Evolutionary conservation across 1,284 basidiomycete genomes (phyloP), one percentile per base, ranked within the genome.

Genomic region (Albatrellus sp.): DNA sequence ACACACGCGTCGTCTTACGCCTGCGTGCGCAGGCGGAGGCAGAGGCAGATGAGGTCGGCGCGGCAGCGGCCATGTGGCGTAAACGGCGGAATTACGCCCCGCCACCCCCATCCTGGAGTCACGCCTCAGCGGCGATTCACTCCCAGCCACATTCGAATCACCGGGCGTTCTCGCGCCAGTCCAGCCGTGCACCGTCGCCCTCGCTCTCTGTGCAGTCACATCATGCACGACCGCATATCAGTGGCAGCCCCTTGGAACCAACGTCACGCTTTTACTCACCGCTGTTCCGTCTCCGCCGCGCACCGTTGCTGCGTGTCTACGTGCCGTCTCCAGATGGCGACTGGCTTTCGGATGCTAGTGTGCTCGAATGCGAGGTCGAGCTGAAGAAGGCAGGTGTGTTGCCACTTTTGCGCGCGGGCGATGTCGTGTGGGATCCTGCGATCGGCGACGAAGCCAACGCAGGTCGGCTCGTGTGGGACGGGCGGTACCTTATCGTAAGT

Each of bases 351-450:
- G 85, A 89, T 57, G 67, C 72, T 51, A 80, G 80, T 50, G 77
- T 90, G 12, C 51, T 86, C 45, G 80, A 81, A 51, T 89, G 85
- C 56, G 86, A 90, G 58, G 73, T 71, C 0, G 85, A 90, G 65
- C 67, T 85, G 52, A 73, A 74, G 52, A 66, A 73, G 7, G 80
- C 84, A 9, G 81, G 72, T 13, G 70, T 79, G 37, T 49, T 65
- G 48, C 65, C 68, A 34, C 56, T 84, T 39, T 59, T 90, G 58
- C 67, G 79, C 33, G 65, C 76, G 17, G 86, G 86, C 0, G 86
- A 90, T 57, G 75, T 89, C 1, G 73, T 89, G 10, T 89, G 85
- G 84, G 86, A 89, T 55, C 67, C 77, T 11, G 86, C 84, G 2
- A 79, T 85, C 1, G 81, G 81, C 2, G 85, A 89, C 54, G 85